Evolutionary conservation across 345 rosid genomes (phyloP).

Genomic region (Limnanthes douglasii): DNA sequence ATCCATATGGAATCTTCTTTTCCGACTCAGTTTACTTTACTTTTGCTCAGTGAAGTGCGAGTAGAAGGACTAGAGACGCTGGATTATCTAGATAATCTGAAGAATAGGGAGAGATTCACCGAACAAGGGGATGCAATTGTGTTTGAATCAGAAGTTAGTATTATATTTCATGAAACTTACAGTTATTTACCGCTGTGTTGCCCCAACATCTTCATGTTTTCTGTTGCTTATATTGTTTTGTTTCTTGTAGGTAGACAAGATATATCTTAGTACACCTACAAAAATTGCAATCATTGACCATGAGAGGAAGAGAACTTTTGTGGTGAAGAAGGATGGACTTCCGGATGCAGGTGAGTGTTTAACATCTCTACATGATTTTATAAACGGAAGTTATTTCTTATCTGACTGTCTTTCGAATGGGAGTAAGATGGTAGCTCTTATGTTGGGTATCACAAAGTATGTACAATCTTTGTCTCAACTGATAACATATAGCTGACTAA

Average conservation of each 20-base stretch:
- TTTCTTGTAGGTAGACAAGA: constrained; percentile 40
- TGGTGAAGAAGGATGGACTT: constrained; percentile 62
- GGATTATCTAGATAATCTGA: constrained; percentile 60
- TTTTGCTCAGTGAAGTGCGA: constrained; percentile 52
- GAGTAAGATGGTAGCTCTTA: too few relatives aligned
- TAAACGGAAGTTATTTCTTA: too few relatives aligned
- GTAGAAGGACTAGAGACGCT: constrained; percentile 61
- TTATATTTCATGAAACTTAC: not conserved
- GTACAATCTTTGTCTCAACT: too few relatives aligned
- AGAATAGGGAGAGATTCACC: constrained; percentile 40
- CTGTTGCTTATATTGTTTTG: constrained; percentile 4
- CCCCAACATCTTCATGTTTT: not conserved
- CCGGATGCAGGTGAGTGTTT: constrained; percentile 54
- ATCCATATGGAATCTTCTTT: too few relatives aligned
- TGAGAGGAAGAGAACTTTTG: constrained; percentile 67
- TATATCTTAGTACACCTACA: constrained; percentile 50
- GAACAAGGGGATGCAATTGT: constrained; percentile 74
- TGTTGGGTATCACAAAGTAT: too few relatives aligned
- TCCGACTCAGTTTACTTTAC: too few relatives aligned
- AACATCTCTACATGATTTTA: not conserved
- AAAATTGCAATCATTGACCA: constrained; percentile 68
- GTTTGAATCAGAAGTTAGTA: constrained; percentile 53
- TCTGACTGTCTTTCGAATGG: too few relatives aligned
- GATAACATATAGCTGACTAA: too few relatives aligned
- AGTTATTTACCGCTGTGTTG: not conserved